These are phyloP conservation scores for Handroanthus guayacan DNA, from an alignment of 257 asterid genomes.

Conservation along the genomic window DNA sequence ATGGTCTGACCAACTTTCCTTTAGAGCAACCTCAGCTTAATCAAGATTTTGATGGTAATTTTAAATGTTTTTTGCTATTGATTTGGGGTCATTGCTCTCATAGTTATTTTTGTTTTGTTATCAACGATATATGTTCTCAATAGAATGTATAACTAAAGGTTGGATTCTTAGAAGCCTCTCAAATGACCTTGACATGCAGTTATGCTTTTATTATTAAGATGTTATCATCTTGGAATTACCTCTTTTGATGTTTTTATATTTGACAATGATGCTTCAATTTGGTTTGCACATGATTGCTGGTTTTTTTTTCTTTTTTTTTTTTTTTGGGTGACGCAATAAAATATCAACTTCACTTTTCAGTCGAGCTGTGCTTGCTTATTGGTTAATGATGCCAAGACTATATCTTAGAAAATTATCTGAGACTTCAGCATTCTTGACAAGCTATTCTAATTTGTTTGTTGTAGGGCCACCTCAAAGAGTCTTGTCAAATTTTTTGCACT, in stretches of 20 bases:
- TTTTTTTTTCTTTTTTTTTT: neutral
- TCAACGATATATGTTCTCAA: neutral
- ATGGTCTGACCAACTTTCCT: constrained; percentile 60
- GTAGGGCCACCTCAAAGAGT: constrained; percentile 99
- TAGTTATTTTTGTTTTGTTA: neutral
- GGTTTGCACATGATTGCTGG: constrained; percentile 4
- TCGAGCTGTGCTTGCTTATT: constrained; percentile 14
- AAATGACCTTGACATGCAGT: constrained; percentile 18
- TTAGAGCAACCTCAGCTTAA: constrained; percentile 60
- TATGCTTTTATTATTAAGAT: neutral
- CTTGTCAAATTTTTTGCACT: constrained; percentile 87
- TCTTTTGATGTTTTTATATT: neutral
- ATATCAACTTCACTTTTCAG: constrained; percentile 19
- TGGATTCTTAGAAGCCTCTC: constrained; percentile 27
- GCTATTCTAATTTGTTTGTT: constrained; percentile 32
- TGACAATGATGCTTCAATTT: constrained; percentile 12
- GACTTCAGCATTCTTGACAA: constrained; percentile 33
- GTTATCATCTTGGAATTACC: neutral
- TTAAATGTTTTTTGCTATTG: constrained; percentile 19
- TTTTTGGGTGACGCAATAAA: neutral
- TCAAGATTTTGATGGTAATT: constrained; percentile 76
- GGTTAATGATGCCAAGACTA: constrained; percentile 11
- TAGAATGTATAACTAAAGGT: neutral
- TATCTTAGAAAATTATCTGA: neutral
- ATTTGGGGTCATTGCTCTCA: constrained; percentile 25